phyloP scores from a whole-genome alignment of 495 filamentous ascomycete species.

The Xylaria longipes region DNA sequence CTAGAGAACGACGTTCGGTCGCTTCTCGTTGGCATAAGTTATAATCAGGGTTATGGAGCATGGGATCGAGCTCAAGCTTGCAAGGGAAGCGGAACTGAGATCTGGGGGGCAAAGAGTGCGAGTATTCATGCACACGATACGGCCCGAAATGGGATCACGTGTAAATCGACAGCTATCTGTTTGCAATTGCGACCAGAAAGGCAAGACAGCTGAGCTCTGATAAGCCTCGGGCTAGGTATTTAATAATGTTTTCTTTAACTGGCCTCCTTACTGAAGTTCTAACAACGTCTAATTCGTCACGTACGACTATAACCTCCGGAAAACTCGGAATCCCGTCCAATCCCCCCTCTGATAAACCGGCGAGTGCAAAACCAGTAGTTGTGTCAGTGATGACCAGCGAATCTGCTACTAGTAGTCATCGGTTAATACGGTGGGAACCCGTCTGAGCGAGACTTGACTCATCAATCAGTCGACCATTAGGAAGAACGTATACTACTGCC shows the following conservation, averaged over 20 bases:
- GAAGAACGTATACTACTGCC: not conserved
- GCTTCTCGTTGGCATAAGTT: not conserved
- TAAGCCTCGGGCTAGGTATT: not conserved
- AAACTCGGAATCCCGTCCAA: slow-evolving; percentile 52
- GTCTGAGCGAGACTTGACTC: too few relatives aligned
- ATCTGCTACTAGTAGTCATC: too few relatives aligned
- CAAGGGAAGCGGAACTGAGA: not conserved
- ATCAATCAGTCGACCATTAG: not conserved
- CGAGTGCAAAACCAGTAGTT: too few relatives aligned
- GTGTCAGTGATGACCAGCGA: not conserved
- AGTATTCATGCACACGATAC: not conserved
- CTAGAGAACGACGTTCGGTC: not conserved
- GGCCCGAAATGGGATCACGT: not conserved
- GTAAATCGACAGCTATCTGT: not conserved
- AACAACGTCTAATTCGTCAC: not conserved
- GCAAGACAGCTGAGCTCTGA: not conserved
- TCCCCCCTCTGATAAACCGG: slow-evolving; percentile 33
- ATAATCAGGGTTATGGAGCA: not conserved
- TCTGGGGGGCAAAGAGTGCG: not conserved
- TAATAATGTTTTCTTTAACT: not conserved
- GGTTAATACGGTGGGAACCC: too few relatives aligned
- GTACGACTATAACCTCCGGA: slow-evolving; percentile 38
- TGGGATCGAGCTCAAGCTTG: not conserved
- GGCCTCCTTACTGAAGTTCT: not conserved
- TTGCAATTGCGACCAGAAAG: not conserved